These are phyloP conservation scores for Pelargonium cotyledonis DNA, from an alignment of 441 rosid species.

Conservation along the genomic window DNA sequence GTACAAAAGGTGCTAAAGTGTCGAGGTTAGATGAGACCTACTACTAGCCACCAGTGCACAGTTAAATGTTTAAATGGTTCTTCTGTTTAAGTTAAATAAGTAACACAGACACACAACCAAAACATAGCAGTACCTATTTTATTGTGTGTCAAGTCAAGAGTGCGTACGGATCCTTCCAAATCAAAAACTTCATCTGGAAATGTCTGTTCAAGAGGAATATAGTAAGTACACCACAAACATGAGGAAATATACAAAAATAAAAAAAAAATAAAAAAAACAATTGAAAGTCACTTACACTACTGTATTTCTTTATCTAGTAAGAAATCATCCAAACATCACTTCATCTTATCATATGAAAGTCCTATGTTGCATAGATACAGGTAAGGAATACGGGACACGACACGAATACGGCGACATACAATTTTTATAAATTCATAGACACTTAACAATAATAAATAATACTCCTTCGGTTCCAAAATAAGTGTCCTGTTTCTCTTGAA, in stretches of 20 bases:
- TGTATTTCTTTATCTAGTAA: neutral
- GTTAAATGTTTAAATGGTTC: neutral
- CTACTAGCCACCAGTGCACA: neutral
- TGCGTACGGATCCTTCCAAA: slow-evolving; percentile 65
- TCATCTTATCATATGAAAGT: neutral
- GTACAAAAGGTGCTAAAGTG: slow-evolving; percentile 8
- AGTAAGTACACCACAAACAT: slow-evolving; percentile 5
- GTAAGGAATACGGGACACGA: neutral
- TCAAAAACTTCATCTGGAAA: slow-evolving; percentile 77
- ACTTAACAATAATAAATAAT: too few species aligned
- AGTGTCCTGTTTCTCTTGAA: too few species aligned
- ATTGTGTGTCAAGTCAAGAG: slow-evolving; percentile 81
- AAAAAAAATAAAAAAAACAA: neutral
- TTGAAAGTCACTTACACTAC: neutral
- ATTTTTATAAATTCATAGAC: too few species aligned
- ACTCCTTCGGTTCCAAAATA: too few species aligned
- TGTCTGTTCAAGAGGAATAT: slow-evolving; percentile 38
- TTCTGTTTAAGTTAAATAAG: neutral
- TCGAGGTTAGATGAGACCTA: neutral
- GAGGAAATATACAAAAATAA: slow-evolving; percentile 8
- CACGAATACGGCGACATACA: too few species aligned
- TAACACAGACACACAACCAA: neutral
- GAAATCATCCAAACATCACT: neutral
- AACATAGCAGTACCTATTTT: slow-evolving; percentile 48
- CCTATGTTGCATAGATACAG: neutral